Base-by-base conservation (phyloP, 2,329 filamentous ascomycete species). In the Phyllosticta citriasiana region DNA sequence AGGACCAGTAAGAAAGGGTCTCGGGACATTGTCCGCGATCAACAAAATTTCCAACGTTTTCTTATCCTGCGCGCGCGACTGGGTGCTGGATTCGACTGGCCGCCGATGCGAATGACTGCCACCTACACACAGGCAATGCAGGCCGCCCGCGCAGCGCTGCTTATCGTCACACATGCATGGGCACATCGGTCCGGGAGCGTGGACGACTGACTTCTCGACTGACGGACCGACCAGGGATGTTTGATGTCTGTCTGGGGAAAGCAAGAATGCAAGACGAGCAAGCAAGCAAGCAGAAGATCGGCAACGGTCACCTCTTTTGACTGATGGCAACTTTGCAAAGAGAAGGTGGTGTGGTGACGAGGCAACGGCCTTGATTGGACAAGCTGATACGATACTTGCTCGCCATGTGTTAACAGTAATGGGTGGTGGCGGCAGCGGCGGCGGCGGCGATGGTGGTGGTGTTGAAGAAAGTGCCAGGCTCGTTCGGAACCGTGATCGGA, bases 1-100 rank as follows among this genome's bases (percentile, higher is more conserved):
- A 77, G 67, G 59, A 60, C 19, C 58, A 62, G 61, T 64, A 24
- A 54, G 22, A n/a, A 16, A 47, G 40, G n/a, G 52, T 24, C 22
- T 25, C 14, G 52, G 19, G 14, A 14, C 52, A 8, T 25, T 12
- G 52, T 53, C 10, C 22, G 22, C 25, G 22, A 53, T 12, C 9
- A 53, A 22, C 51, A 51, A 51, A 12, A 51, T 53, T 53, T 22
- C 22, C 19, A n/a, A 47, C 6, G 3, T 16, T 16, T 7, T n/a
- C 1, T 47, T 47, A 47, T 47, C 40, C 16, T 47, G 40, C 6
- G 40, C 14, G 40, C 40, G 40, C 40, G 40, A 47, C 40, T 47
- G 40, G 40, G n/a, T n/a, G n/a, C 40, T n/a, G 40, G 14, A 47
- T n/a, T 47, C 35, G 40, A 47, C 40, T 6, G 40, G 40, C 40